These are phyloP conservation scores for Phalaenopsis hybrid DNA, from an alignment of 116 monocot species.

Conservation along the genomic window DNA sequence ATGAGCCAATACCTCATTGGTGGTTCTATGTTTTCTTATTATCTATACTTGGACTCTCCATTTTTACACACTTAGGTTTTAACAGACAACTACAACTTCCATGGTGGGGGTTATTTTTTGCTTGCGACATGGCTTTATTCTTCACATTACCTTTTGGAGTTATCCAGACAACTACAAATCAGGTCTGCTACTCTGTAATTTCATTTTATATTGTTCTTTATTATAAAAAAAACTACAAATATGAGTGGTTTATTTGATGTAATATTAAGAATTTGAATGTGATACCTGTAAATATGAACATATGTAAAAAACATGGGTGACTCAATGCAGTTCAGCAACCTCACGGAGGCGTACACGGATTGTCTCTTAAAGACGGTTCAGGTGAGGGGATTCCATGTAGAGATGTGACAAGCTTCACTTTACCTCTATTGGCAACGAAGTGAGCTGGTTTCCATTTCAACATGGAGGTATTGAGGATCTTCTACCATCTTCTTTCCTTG, in stretches of 20 bases:
- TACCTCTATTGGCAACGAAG: constrained; percentile 72
- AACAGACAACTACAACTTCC: constrained; percentile 34
- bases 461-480: constrained; percentile 67
- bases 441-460: constrained; percentile 72
- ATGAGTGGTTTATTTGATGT: too few species aligned
- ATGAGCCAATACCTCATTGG: constrained; percentile 38
- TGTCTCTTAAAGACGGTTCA: constrained; percentile 65
- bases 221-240: background rate
- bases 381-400: constrained; percentile 77
- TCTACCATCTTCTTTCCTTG: background rate
- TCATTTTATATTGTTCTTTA: background rate
- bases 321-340: constrained; percentile 60
- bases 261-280: too few species aligned
- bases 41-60: constrained; percentile 15
- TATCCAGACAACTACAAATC: constrained; percentile 38
- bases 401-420: constrained; percentile 60
- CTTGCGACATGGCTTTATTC: constrained; percentile 27
- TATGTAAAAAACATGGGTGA: too few species aligned
- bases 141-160: constrained; percentile 45
- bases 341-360: constrained; percentile 78
- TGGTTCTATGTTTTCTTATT: constrained; percentile 32
- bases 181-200: background rate
- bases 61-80: constrained; percentile 32
- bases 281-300: too few species aligned
- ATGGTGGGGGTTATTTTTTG: constrained; percentile 38